These are phyloP conservation scores for Coniochaeta prunicola DNA, from an alignment of 2,329 filamentous ascomycete genomes.

Conservation along the genomic window DNA sequence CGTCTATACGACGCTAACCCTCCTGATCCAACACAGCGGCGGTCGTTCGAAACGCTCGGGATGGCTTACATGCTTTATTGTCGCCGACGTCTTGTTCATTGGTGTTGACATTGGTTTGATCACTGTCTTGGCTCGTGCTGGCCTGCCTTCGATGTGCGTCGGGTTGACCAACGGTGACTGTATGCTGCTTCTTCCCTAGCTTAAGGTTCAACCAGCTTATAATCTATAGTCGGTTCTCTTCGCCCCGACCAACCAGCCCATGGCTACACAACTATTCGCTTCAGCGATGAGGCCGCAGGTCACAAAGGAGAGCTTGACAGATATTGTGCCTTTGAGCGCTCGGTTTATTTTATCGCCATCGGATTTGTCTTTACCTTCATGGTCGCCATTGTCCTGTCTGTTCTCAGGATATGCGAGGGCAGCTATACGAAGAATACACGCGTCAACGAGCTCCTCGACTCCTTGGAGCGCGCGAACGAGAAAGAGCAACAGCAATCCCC, in stretches of 20 bases:
- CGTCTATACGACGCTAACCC: conserved; percentile 22
- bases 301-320: conserved; percentile 19
- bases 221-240: conserved; percentile 2
- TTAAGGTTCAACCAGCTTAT: not conserved
- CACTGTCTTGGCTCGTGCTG: conserved; percentile 22
- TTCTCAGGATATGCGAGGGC: conserved; percentile 21
- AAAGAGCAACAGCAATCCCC: conserved; percentile 16
- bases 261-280: conserved; percentile 21
- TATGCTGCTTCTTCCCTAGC: conserved; percentile 6
- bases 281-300: conserved; percentile 18
- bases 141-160: conserved; percentile 25
- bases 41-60: conserved; percentile 13
- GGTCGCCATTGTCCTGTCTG: conserved; percentile 18
- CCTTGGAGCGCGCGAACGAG: conserved; percentile 15
- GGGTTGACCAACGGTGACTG: conserved; percentile 20
- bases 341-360: conserved; percentile 23
- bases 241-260: not conserved
- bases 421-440: conserved; percentile 17
- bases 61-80: conserved; percentile 19
- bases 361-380: conserved; percentile 20
- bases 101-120: conserved; percentile 23
- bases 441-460: conserved; percentile 15
- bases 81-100: conserved; percentile 22
- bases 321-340: conserved; percentile 22
- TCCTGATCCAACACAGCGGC: conserved; percentile 23